Evolutionary conservation across 2,329 filamentous ascomycete species (phyloP).

Genomic region (Cercospora berteroae): DNA sequence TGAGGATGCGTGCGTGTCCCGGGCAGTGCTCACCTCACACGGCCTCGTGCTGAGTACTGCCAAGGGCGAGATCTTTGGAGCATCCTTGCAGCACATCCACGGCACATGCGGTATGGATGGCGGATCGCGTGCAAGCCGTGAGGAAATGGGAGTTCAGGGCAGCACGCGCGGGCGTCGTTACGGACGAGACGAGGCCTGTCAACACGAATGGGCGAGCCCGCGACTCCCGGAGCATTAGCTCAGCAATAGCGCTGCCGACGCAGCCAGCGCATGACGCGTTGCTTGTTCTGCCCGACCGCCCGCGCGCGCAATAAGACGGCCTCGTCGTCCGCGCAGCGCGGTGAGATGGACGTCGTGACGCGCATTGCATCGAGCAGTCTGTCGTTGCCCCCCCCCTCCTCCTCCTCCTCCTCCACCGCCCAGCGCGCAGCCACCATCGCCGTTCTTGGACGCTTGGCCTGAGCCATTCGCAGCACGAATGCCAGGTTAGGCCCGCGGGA

Average conservation of each 20-base stretch:
- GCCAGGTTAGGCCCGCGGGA: conserved; percentile 12
- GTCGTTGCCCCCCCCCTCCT: neutral
- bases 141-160: neutral
- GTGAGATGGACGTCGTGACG: neutral
- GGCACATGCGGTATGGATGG: neutral
- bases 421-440: conserved; percentile 12
- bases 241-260: neutral
- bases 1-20: neutral
- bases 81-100: conserved; percentile 17
- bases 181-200: neutral
- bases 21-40: conserved; percentile 10
- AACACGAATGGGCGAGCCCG: neutral
- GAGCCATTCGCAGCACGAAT: neutral
- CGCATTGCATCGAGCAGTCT: neutral
- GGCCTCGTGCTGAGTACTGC: neutral
- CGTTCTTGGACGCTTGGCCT: conserved; percentile 11
- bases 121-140: neutral
- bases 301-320: neutral
- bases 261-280: conserved; percentile 1
- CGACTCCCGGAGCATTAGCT: neutral
- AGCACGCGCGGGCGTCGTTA: neutral
- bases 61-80: neutral
- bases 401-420: conserved; percentile 3
- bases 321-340: neutral
- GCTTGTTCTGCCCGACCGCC: neutral